Evolutionary conservation across 495 filamentous ascomycete genomes (phyloP).

Genomic region (Parathielavia appendiculata): DNA sequence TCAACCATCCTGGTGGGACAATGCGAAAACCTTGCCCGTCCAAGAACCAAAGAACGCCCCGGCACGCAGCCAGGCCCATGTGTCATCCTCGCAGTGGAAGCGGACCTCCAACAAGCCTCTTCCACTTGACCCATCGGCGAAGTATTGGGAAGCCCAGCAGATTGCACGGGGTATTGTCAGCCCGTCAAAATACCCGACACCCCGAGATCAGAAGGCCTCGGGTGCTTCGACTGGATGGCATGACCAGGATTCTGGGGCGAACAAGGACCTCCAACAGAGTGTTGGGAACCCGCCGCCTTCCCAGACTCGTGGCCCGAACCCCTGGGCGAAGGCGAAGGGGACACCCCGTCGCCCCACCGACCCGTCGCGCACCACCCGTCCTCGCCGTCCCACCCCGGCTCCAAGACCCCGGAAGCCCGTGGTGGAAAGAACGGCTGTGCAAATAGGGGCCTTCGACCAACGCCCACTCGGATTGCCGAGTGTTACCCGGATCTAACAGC

Average conservation of each 20-base stretch:
- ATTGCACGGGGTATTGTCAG: not conserved
- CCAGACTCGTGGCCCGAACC: not conserved
- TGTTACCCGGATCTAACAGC: not conserved
- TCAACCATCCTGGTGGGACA: not conserved
- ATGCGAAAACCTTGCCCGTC: not conserved
- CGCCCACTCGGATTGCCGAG: too few species aligned
- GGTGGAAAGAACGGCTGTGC: not conserved
- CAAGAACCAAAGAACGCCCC: not conserved
- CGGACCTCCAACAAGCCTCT: not conserved
- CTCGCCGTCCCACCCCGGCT: not conserved
- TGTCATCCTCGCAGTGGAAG: not conserved
- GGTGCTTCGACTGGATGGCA: not conserved
- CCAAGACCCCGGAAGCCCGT: not conserved
- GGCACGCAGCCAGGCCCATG: not conserved
- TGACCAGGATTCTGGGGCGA: not conserved
- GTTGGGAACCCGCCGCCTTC: not conserved
- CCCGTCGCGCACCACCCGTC: not conserved
- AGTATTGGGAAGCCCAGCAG: not conserved
- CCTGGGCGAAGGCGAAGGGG: too few species aligned
- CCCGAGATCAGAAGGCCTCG: not conserved
- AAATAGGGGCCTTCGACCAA: not conserved
- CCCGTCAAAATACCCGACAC: not conserved
- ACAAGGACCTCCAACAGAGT: not conserved
- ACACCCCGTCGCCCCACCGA: too few species aligned
- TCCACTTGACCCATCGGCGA: not conserved